Conservation (phyloP, 768 basidiomycete genomes). For the Termitomyces sp. region DNA sequence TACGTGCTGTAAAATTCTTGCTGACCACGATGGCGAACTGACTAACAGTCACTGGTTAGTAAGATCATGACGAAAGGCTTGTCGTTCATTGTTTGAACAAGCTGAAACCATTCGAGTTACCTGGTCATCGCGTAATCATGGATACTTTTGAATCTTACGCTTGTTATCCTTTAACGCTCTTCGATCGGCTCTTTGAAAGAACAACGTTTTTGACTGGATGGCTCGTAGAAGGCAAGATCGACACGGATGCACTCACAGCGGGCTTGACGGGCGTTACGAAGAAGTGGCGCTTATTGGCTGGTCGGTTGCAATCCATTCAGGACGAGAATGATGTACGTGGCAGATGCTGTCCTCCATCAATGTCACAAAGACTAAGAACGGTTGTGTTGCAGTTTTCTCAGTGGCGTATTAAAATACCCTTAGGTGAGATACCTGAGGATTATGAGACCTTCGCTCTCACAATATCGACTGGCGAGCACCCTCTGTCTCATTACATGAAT, state of each 20-base stretch:
- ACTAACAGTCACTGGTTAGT: neutral
- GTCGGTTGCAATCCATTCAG: constrained; percentile 19
- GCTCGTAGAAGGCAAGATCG: constrained; percentile 35
- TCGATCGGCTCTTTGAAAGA: constrained; percentile 31
- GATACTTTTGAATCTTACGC: constrained; percentile 3
- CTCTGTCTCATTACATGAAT: constrained; percentile 29
- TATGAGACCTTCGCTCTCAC: constrained; percentile 33
- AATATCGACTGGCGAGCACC: constrained; percentile 23
- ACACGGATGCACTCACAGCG: constrained; percentile 22
- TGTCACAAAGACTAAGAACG: neutral
- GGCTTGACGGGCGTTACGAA: constrained; percentile 26
- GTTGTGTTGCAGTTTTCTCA: constrained; percentile 18
- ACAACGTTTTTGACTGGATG: constrained; percentile 37
- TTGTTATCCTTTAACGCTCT: constrained; percentile 26
- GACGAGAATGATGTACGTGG: constrained; percentile 15
- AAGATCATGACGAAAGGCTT: neutral
- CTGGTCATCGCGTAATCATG: neutral
- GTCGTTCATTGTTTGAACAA: neutral
- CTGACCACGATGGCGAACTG: neutral
- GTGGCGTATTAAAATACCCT: constrained; percentile 32
- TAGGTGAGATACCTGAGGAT: constrained; percentile 24
- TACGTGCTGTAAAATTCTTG: neutral
- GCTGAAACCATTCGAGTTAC: neutral
- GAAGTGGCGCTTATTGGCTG: constrained; percentile 29
- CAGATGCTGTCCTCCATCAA: neutral